Evolutionary conservation across 1,284 basidiomycete genomes (phyloP), one percentile per base, ranked within the genome.

Genomic region (Ganoderma boninense): DNA sequence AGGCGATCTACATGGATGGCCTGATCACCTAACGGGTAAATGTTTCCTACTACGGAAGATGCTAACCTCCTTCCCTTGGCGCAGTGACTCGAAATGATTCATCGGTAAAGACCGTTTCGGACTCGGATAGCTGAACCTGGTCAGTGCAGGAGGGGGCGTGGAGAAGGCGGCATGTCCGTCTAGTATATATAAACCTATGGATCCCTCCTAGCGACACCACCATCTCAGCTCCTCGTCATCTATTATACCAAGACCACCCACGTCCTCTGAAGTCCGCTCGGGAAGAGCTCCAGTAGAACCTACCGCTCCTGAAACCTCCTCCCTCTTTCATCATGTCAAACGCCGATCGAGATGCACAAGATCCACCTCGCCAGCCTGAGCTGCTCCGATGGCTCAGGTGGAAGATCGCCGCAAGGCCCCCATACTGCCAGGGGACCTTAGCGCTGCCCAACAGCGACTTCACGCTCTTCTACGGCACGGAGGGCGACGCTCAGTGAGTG

Each of bases 381-480:
- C 49, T 35, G 54, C 54, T 57, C 20, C 4, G 1, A 5, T 23
- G 11, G 18, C 54, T 57, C 16, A 57, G 23, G 54, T 32, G 29
- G 26, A 69, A 32, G 29, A 60, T 60, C 57, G 20, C 40, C 20
- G n/a, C 35, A n/a, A 60, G 40, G n/a, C 69, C 72, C 4, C 72
- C 73, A 2, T 73, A 66, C 52, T 73, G 69, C 49, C 69, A 72
- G 23, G 75, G 73, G 2, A 71, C 69, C 0, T 23, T 71, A 2
- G 20, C 68, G 20, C 29, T 74, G 3, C 10, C 69, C 1, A 3
- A 52, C n/a, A 60, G 65, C n/a, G 67, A 68, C 35, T 69, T 71
- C 56, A 60, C 56, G 7, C 65, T 76, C 10, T 76, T 68, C 71
- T 76, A 76, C 23, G 73, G 75, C 4, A 73, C 68, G 42, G 63